Evolutionary conservation across 1,139 yeast genomes (phyloP).

Genomic region (Debaryomyces sp.): DNA sequence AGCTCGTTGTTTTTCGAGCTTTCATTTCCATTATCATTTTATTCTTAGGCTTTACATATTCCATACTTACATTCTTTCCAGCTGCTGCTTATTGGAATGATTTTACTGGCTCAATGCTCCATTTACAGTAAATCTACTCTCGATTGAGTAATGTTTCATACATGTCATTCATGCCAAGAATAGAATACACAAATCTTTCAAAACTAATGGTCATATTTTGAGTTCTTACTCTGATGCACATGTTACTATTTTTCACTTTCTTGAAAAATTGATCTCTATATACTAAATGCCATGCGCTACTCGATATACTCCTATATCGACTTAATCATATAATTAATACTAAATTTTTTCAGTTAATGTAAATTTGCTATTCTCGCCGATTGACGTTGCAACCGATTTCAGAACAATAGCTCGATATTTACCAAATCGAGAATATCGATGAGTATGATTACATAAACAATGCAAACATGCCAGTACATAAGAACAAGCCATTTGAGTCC

Average conservation of each 20-base stretch:
- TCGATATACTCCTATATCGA: not conserved
- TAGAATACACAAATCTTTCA: not conserved
- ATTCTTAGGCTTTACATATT: not conserved
- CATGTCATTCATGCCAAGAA: not conserved
- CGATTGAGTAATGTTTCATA: not conserved
- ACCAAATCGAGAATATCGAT: not conserved
- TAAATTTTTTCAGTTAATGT: not conserved
- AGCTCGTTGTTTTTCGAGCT: not conserved
- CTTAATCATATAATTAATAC: not conserved
- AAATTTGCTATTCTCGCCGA: not conserved
- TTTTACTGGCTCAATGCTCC: not conserved
- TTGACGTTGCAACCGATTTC: conserved; percentile 4
- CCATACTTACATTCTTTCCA: not conserved
- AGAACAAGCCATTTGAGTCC: not conserved
- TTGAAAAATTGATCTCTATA: not conserved
- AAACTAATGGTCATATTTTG: not conserved
- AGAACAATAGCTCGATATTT: not conserved
- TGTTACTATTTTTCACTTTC: not conserved
- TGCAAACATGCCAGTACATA: not conserved
- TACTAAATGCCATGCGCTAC: not conserved
- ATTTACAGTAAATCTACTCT: too few relatives aligned
- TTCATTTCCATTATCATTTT: not conserved
- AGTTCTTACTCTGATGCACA: not conserved
- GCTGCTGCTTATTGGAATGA: not conserved
- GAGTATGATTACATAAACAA: not conserved